Evolutionary conservation across 805 yeast species (phyloP), one percentile per base, ranked within the genome.

Genomic region (Candida quercuum): DNA sequence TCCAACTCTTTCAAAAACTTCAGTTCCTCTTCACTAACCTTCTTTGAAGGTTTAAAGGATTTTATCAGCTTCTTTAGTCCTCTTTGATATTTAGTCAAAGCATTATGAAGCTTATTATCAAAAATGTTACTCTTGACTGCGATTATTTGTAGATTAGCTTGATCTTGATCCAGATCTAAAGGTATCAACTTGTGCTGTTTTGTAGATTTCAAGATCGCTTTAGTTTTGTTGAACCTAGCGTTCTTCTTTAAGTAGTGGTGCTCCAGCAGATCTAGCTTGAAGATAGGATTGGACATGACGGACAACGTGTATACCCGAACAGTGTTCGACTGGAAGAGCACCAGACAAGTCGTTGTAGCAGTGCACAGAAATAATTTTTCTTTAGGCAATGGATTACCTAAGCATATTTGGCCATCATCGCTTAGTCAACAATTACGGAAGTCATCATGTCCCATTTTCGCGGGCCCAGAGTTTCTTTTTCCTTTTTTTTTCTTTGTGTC

Each of bases 21-120:
- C 27, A 36, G 19, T 32, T 46, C 54, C 9, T 42, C 44, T 2
- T 37, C 36, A 5, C 26, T 23, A 8, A 33, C 36, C 38, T 47
- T 53, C 37, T 45, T 40, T 6, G 40, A 42, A 14, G n/a, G 15
- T 30, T 42, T 35, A 10, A 33, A 19, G 2, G 45, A 35, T 16
- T 47, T 50, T 13, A 53, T 41, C 9, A 52, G 40, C 44, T 57
- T 56, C 26, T 47, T 51, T 20, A 76, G 56, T 17, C 56, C 64
- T 27, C 71, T 69, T 23, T 47, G 51, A 35, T 74, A 52, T 40
- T 70, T 71, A 30, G 58, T 63, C 12, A 61, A 37, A 0, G 74
- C 60, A 8, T 71, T 68, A 48, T 74, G 73, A 35, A 66, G 61
- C 47, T 80, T 79, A 32, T 71, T 67, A 6, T 59, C 64, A 42